phyloP scores from a whole-genome alignment of 805 yeast species.

The Starmera amethionina region DNA sequence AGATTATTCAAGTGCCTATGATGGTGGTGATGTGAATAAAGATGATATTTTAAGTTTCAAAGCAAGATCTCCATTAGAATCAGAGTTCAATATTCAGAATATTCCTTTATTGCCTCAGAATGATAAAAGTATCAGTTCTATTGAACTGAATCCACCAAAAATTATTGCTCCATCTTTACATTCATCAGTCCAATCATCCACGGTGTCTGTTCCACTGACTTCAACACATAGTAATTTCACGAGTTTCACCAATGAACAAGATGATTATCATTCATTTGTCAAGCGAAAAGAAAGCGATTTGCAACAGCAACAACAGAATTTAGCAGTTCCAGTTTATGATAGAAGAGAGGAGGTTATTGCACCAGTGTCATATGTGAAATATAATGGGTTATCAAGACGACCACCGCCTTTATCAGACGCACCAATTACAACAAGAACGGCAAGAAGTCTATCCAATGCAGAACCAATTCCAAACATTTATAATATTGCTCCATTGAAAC shows the following conservation, averaged over 20 bases:
- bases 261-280: not conserved
- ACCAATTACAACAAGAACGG: constrained; percentile 24
- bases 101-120: constrained; percentile 9
- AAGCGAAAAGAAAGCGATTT: not conserved
- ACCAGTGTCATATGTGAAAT: constrained; percentile 17
- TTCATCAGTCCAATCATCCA: not conserved
- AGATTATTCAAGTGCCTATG: constrained; percentile 1
- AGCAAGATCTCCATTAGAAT: constrained; percentile 23
- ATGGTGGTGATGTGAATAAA: constrained; percentile 12
- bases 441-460: constrained; percentile 25
- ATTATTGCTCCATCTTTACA: not conserved
- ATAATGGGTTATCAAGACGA: constrained; percentile 17
- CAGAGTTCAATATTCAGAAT: constrained; percentile 17
- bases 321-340: constrained; percentile 21
- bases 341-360: constrained; percentile 27
- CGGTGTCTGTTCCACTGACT: not conserved
- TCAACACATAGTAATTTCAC: not conserved
- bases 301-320: not conserved
- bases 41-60: constrained; percentile 19
- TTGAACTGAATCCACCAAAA: not conserved
- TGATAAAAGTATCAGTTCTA: constrained; percentile 14
- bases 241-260: too few relatives aligned
- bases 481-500: constrained; percentile 4
- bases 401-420: constrained; percentile 29
- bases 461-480: constrained; percentile 7